Evolutionary conservation across 306 rosid genomes (phyloP).

Genomic region (Quercus cerris): DNA sequence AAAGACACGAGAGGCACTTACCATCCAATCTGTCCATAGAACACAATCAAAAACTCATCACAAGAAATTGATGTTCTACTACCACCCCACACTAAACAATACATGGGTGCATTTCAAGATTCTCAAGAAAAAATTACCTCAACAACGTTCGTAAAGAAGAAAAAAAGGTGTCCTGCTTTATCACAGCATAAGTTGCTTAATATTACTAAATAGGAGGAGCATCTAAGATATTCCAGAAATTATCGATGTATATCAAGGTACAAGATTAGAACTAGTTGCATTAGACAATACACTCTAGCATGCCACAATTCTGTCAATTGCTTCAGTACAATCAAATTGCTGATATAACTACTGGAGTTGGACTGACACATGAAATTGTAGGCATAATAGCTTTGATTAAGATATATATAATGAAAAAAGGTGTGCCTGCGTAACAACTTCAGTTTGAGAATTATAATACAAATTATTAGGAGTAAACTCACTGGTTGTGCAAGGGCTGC

Average conservation of each 20-base stretch:
- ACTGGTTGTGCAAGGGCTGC: conserved; percentile 82
- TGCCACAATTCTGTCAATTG: not conserved
- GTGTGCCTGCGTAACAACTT: no score
- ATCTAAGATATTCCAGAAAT: not conserved
- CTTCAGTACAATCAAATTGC: not conserved
- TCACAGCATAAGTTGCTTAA: not conserved
- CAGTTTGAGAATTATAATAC: not conserved
- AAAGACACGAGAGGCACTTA: no score
- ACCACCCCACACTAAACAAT: not conserved
- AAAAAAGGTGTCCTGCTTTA: not conserved
- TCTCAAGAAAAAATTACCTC: not conserved
- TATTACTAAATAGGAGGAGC: not conserved
- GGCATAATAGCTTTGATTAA: not conserved
- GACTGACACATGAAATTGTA: not conserved
- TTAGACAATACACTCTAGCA: not conserved
- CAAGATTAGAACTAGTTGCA: not conserved
- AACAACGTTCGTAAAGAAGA: not conserved
- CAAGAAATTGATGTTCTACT: no score
- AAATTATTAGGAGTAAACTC: conserved; percentile 24
- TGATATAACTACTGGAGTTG: not conserved
- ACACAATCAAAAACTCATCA: no score
- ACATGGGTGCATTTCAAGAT: not conserved
- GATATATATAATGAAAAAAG: not conserved
- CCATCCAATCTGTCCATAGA: no score
- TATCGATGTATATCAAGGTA: not conserved